Evolutionary conservation across 345 rosid genomes (phyloP), one percentile per base, ranked within the genome.

Genomic region (Euphorbia peplus): DNA sequence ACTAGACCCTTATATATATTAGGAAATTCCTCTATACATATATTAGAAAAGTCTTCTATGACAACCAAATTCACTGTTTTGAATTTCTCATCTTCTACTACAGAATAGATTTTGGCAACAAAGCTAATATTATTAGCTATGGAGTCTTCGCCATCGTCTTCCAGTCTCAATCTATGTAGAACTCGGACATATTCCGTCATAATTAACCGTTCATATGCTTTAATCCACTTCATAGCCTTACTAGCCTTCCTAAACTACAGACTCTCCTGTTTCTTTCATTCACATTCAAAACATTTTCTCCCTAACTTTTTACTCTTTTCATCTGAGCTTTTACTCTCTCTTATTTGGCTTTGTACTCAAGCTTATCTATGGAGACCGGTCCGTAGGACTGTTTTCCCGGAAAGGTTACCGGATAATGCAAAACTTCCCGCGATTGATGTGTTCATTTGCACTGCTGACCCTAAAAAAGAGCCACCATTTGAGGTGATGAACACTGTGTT

Each of bases 401-500:
- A 78, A 55, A 81, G 80, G 21, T 58, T 83, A 56, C 74, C 76
- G 0, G 70, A 59, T 15, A 76, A 71, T 12, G 22, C 64, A 1
- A 37, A 79, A 7, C 75, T 83, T 8, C 90, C 88, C 1, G 76
- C 72, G 0, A 64, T 83, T 22, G 90, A 83, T 24, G 85, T 86
- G 70, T 77, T 83, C 59, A 69, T 86, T 25, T 83, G 84, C 83
- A 80, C 87, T 0, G 80, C 86, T 12, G 83, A 82, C 42, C 83
- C 86, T 12, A 46, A 61, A 44, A 86, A 75, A 75, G 86, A 86
- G 73, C 90, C 83, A 8, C 76, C 82, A 0, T 2, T 80, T n/a
- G 80, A 67, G 35, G 86, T 83, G 28, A 73, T 80, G 81, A 82
- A 75, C 73, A 86, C 82, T 0, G 86, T 77, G 11, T 35, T 86